These are phyloP conservation scores for Phytophthora tentaculata DNA, from an alignment of 352 stramenopile species.

Conservation along the genomic window DNA sequence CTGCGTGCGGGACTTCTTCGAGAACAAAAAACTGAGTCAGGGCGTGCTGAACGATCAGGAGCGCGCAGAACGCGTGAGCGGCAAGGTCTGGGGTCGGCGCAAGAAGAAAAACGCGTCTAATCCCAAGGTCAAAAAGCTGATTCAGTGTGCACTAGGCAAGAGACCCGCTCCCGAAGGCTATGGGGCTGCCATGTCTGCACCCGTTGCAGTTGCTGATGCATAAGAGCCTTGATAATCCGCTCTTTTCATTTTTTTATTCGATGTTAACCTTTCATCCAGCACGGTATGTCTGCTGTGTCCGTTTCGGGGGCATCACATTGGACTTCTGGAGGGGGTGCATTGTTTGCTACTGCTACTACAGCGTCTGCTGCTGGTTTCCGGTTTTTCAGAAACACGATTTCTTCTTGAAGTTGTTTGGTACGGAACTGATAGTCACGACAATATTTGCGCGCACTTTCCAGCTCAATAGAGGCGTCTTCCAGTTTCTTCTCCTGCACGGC, in stretches of 20 bases:
- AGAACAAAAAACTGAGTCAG: conserved; percentile 74
- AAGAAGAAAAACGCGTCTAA: conserved; percentile 40
- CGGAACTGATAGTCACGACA: conserved; percentile 67
- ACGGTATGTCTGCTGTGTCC: conserved; percentile 36
- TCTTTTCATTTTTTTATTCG: conserved; percentile 17
- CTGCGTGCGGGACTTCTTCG: conserved; percentile 75
- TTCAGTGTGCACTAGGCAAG: conserved; percentile 55
- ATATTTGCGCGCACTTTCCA: conserved; percentile 57
- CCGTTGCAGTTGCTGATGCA: conserved; percentile 16
- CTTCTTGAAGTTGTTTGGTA: conserved; percentile 73
- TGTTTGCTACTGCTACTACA: too few relatives aligned
- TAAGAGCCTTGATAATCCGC: conserved; percentile 13
- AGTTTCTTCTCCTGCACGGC: conserved; percentile 41
- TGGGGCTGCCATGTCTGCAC: conserved; percentile 2
- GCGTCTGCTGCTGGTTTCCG: conserved; percentile 30
- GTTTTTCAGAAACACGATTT: conserved; percentile 68
- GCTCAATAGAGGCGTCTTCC: conserved; percentile 45
- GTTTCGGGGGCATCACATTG: conserved; percentile 7
- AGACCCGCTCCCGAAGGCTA: conserved; percentile 22
- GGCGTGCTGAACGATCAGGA: conserved; percentile 79
- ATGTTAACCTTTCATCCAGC: conserved; percentile 53
- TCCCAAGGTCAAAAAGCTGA: conserved; percentile 43
- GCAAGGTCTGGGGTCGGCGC: conserved; percentile 36
- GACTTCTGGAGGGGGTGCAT: not conserved
- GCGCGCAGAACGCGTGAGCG: conserved; percentile 61